Evolutionary conservation across 1,284 basidiomycete genomes (phyloP).

Genomic region (Fomes fomentarius): DNA sequence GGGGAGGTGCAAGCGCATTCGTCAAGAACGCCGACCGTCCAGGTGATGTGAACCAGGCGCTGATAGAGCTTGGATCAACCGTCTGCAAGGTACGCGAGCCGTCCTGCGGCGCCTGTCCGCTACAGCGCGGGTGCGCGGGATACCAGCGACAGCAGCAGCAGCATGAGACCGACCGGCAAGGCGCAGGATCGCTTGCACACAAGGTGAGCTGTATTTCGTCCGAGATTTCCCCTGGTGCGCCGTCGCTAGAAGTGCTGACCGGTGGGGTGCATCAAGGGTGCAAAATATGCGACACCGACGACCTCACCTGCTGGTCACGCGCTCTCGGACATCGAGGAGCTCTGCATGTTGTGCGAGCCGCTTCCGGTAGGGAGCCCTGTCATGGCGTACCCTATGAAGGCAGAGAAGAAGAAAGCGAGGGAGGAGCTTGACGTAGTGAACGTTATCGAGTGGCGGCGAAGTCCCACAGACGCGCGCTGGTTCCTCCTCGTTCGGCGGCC

Average conservation of each 20-base stretch:
- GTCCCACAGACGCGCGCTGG: slow-evolving; percentile 42
- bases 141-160: slow-evolving; percentile 46
- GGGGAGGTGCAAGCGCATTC: slow-evolving; percentile 75
- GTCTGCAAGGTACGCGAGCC: slow-evolving; percentile 88
- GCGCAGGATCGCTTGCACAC: no score
- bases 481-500: slow-evolving; percentile 85
- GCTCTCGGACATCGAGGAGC: slow-evolving; percentile 70
- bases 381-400: slow-evolving; percentile 87
- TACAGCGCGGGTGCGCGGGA: slow-evolving; percentile 71
- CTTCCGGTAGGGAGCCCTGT: slow-evolving; percentile 53
- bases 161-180: slow-evolving; percentile 24
- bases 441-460: slow-evolving; percentile 76
- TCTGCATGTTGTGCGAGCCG: slow-evolving; percentile 75
- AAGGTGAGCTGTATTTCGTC: neutral
- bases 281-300: slow-evolving; percentile 15
- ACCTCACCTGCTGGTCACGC: slow-evolving; percentile 16
- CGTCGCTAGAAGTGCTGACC: no score
- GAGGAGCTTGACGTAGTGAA: slow-evolving; percentile 88
- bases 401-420: slow-evolving; percentile 80
- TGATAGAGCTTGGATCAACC: slow-evolving; percentile 89
- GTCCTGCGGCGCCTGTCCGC: slow-evolving; percentile 72
- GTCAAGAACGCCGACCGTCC: slow-evolving; percentile 60
- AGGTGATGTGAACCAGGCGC: slow-evolving; percentile 88
- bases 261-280: slow-evolving; percentile 21
- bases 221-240: no score